Conservation (phyloP, 1,139 yeast species). For the Pichia sp. region DNA sequence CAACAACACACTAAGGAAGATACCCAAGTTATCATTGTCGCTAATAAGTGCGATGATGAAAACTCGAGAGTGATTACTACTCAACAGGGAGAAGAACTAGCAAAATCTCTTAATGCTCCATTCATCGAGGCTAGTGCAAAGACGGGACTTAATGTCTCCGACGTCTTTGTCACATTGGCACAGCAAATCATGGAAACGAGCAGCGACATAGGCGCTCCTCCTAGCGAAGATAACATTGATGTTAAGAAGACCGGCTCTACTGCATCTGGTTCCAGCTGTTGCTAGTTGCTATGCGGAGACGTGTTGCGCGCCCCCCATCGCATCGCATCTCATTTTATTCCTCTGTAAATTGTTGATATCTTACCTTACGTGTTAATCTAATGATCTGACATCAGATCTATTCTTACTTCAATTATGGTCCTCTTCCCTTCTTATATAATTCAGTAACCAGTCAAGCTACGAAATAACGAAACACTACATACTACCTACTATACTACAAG, state of each 20-base stretch:
- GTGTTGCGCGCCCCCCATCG: no score
- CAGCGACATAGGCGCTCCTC: constrained; percentile 29
- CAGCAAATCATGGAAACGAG: constrained; percentile 77
- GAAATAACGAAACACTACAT: background rate
- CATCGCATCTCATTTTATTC: no score
- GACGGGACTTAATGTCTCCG: constrained; percentile 86
- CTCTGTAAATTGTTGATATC: no score
- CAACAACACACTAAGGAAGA: constrained; percentile 95
- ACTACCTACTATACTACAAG: constrained; percentile 3
- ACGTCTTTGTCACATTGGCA: constrained; percentile 88
- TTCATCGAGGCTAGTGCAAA: constrained; percentile 96
- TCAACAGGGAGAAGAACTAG: constrained; percentile 87
- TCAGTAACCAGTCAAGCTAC: no score
- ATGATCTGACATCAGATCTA: no score
- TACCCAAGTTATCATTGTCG: constrained; percentile 88
- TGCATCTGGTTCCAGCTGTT: constrained; percentile 19
- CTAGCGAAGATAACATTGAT: constrained; percentile 31
- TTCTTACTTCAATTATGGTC: no score
- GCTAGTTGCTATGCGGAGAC: constrained; percentile 17
- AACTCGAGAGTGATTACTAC: constrained; percentile 68
- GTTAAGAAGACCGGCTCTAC: constrained; percentile 33
- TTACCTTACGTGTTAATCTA: no score
- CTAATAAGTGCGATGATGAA: constrained; percentile 89
- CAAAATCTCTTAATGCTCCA: constrained; percentile 82
- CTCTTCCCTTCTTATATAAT: no score